Evolutionary conservation across 2,329 filamentous ascomycete genomes (phyloP).

Genomic region (Akanthomyces muscarius): DNA sequence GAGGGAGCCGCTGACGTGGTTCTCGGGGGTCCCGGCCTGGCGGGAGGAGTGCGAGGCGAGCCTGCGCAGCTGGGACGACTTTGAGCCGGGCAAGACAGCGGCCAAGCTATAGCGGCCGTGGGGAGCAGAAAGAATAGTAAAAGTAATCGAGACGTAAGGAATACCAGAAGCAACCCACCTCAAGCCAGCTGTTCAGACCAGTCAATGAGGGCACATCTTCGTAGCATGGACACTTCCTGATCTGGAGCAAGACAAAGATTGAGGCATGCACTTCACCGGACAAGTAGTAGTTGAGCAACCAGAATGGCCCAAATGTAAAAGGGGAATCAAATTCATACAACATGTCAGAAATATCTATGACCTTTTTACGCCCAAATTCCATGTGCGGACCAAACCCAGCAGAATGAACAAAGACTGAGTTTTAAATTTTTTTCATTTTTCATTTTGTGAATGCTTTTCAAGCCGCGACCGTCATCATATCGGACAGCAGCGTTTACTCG

Average conservation of each 20-base stretch:
- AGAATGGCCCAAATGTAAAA: constrained; percentile 16
- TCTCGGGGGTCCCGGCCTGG: constrained; percentile 12
- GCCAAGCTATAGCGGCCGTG: neutral
- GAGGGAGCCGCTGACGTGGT: constrained; percentile 18
- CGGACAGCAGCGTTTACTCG: constrained; percentile 45
- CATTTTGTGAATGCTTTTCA: neutral
- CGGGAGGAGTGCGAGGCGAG: neutral
- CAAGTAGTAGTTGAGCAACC: constrained; percentile 12
- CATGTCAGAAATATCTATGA: constrained; percentile 16
- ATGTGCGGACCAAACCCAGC: constrained; percentile 13
- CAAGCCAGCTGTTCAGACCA: too few species aligned
- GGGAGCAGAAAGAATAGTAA: too few species aligned
- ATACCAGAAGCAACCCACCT: too few species aligned
- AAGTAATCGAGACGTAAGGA: too few species aligned
- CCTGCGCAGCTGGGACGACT: constrained; percentile 10
- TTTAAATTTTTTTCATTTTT: neutral
- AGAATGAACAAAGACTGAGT: neutral
- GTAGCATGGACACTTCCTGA: too few species aligned
- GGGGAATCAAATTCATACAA: constrained; percentile 18
- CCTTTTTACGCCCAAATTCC: constrained; percentile 17
- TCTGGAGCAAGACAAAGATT: too few species aligned
- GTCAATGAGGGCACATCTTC: too few species aligned
- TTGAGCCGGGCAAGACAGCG: neutral
- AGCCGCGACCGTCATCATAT: neutral
- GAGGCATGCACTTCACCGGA: neutral